phyloP scores from a whole-genome alignment of 495 filamentous ascomycete genomes.

The Neurospora intermedia region DNA sequence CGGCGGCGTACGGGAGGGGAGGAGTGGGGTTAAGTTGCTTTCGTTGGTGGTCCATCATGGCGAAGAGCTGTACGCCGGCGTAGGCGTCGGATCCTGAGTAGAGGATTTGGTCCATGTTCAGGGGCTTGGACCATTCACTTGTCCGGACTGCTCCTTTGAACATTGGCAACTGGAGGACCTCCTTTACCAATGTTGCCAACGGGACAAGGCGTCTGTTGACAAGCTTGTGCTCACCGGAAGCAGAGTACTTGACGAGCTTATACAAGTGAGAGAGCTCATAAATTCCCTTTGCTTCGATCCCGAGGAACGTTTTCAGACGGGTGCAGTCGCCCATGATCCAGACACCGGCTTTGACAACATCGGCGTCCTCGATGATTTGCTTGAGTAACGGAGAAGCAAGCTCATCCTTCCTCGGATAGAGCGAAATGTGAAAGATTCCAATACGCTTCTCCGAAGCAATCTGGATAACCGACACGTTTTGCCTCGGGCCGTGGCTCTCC shows the following conservation, averaged over 20 bases:
- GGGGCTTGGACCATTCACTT: slow-evolving; percentile 56
- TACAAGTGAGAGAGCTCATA: slow-evolving; percentile 76
- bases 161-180: slow-evolving; percentile 65
- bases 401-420: slow-evolving; percentile 43
- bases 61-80: slow-evolving; percentile 62
- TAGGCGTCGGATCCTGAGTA: slow-evolving; percentile 84
- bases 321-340: slow-evolving; percentile 62
- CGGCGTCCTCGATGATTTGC: slow-evolving; percentile 56
- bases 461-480: slow-evolving; percentile 70
- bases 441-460: slow-evolving; percentile 71
- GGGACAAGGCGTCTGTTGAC: slow-evolving; percentile 58
- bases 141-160: slow-evolving; percentile 61
- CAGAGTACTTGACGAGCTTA: slow-evolving; percentile 57
- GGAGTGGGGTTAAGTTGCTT: slow-evolving; percentile 54
- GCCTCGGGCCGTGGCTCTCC: slow-evolving; percentile 36
- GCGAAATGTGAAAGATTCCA: slow-evolving; percentile 67
- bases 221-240: slow-evolving; percentile 31
- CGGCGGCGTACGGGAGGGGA: slow-evolving; percentile 55
- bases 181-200: slow-evolving; percentile 55
- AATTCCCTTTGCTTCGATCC: slow-evolving; percentile 50
- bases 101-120: slow-evolving; percentile 55
- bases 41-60: slow-evolving; percentile 56
- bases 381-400: slow-evolving; percentile 61
- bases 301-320: slow-evolving; percentile 54
- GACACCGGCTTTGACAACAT: slow-evolving; percentile 70